Evolutionary conservation across 345 rosid species (phyloP).

Genomic region (Anacardium occidentale): DNA sequence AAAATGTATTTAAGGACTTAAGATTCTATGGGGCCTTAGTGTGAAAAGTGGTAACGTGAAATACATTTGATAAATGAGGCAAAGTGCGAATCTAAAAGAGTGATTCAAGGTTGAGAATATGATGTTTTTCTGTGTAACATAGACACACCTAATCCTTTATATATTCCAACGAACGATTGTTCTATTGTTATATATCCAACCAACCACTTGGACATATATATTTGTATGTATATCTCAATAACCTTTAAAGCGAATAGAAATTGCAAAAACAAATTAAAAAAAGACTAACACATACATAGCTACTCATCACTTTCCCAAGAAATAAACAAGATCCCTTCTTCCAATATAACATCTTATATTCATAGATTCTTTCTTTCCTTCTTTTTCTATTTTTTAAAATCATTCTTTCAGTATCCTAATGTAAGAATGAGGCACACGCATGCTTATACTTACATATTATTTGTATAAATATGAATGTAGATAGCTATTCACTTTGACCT

Average conservation of each 20-base stretch:
- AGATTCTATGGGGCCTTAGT: too few relatives aligned
- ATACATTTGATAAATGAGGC: background rate
- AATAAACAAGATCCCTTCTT: background rate
- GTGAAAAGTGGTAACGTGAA: too few relatives aligned
- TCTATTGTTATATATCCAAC: too few relatives aligned
- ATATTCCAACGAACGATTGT: too few relatives aligned
- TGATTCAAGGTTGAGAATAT: slow-evolving; percentile 1
- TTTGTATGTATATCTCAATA: too few relatives aligned
- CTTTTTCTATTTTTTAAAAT: background rate
- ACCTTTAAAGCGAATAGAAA: too few relatives aligned
- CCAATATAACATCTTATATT: slow-evolving; percentile 3
- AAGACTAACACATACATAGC: too few relatives aligned
- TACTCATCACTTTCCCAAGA: slow-evolving; percentile 3
- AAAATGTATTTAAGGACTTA: too few relatives aligned
- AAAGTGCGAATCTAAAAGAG: slow-evolving; percentile 26
- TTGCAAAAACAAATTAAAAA: too few relatives aligned
- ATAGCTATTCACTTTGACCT: slow-evolving; percentile 8
- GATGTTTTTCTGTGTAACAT: background rate
- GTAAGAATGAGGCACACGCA: slow-evolving; percentile 25
- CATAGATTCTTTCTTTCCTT: background rate
- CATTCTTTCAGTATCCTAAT: slow-evolving; percentile 19
- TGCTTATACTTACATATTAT: background rate
- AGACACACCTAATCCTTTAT: background rate
- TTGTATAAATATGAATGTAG: too few relatives aligned
- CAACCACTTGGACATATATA: background rate